These are phyloP conservation scores for Dictyostelium purpureum DNA, from an alignment of 78 protist species.

Conservation along the genomic window DNA sequence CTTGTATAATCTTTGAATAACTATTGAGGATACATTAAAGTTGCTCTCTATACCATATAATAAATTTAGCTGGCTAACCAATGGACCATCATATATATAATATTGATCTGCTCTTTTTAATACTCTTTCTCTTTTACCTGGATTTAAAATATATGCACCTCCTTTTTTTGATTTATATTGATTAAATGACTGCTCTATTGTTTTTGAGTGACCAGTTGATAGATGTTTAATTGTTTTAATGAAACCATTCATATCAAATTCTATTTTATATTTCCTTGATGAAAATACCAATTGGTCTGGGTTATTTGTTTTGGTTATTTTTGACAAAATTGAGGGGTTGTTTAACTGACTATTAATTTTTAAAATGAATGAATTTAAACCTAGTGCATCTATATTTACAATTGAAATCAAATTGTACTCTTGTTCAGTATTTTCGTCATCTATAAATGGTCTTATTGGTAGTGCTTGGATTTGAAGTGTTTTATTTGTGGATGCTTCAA, in stretches of 20 bases:
- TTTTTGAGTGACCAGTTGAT: background rate
- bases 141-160: constrained; percentile 16
- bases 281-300: no score
- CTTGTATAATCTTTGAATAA: constrained; percentile 13
- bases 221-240: background rate
- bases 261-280: background rate
- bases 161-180: background rate
- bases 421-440: background rate
- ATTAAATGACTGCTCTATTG: background rate
- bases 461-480: background rate
- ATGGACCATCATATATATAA: background rate
- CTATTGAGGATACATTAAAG: background rate
- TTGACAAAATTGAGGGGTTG: background rate
- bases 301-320: background rate
- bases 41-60: background rate
- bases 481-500: background rate
- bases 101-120: background rate
- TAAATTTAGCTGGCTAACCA: background rate
- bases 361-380: constrained; percentile 25
- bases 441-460: background rate
- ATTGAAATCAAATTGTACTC: background rate
- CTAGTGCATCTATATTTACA: constrained; percentile 20
- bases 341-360: no score
- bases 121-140: background rate
- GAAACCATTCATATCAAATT: constrained; percentile 30